Base-by-base conservation (phyloP, 2,329 filamentous ascomycete species). In the Scedosporium minutisporum region DNA sequence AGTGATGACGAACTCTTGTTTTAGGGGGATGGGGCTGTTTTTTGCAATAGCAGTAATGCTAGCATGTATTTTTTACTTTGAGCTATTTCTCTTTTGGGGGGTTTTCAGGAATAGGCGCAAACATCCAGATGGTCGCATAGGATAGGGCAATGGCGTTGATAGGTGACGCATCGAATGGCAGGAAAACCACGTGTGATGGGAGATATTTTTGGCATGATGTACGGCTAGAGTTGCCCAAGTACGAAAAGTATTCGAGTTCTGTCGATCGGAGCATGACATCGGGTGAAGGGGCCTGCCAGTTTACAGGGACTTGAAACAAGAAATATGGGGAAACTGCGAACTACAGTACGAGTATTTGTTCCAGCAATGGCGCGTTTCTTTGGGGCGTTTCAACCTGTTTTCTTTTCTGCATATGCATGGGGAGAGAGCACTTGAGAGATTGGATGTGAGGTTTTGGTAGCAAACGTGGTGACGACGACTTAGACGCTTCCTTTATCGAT, bases 1-100 rank as follows among this genome's bases (percentile, higher is more conserved):
- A 61, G 60, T 33, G 60, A 61, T 27, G 60, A 61, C 33, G 60
- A 61, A 29, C 48, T 61, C 7, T 21, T 61, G 29, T 51, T 61
- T 14, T 61, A 41, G 42, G 9, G 18, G 23, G 14, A 18, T 21
- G n/a, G 21, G 16, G 44, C 44, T 48, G 3, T 23, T 23, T 3
- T 44, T 23, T 33, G 29, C 6, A 33, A 6, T 29, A 29, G 33
- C 10, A 18, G 44, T 48, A 48, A 18, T 18, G 44, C 16, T 46
- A 46, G 42, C 42, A 18, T 46, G 18, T 46, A 16, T n/a, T 55
- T 27, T 55, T 55, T 55, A 23, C 23, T 55, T 55, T 55, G 12
- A 6, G 18, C 51, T 27, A 23, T 55, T 55, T 25, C 12, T 55
- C 23, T 23, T 55, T 21, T 53, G 10, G 23, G 51, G 21, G n/a